A percentile compares a stretch with the other conserved stretches of the same genome.
These are phyloP conservation scores for Rubia peregrina DNA, from an alignment of 305 asterid genomes.

Conservation along the genomic window DNA sequence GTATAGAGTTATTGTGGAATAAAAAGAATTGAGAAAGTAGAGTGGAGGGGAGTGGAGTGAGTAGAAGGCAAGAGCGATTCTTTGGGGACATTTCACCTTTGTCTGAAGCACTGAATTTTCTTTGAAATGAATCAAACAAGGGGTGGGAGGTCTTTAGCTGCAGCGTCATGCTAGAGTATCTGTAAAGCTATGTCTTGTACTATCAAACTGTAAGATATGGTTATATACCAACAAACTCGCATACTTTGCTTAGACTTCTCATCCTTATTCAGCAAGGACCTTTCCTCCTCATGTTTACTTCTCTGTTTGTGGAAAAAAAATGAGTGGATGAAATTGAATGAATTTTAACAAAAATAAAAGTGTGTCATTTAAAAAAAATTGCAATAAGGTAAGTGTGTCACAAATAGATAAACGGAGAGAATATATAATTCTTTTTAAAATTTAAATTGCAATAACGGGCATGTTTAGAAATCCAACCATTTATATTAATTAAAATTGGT, in stretches of 20 bases:
- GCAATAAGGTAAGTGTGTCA: too few species aligned
- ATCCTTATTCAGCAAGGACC: constrained; percentile 16
- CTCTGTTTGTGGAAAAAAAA: too few species aligned
- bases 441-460: too few species aligned
- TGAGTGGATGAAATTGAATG: too few species aligned
- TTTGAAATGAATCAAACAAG: constrained; percentile 1
- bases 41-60: constrained; percentile 63
- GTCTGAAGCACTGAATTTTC: background rate
- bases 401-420: too few species aligned
- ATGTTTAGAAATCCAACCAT: too few species aligned
- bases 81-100: constrained; percentile 58
- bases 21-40: background rate
- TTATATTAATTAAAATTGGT: too few species aligned
- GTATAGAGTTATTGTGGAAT: background rate
- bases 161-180: constrained; percentile 54
- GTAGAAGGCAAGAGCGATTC: constrained; percentile 51
- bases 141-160: constrained; percentile 25
- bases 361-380: too few species aligned
- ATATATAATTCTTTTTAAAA: too few species aligned
- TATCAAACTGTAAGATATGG: background rate
- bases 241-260: constrained; percentile 36
- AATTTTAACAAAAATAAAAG: too few species aligned
- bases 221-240: constrained; percentile 41
- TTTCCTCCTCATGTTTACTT: too few species aligned
- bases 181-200: constrained; percentile 34